phyloP scores from a whole-genome alignment of 176 grass and related monocot genomes.

The Bothriochloa decipiens region DNA sequence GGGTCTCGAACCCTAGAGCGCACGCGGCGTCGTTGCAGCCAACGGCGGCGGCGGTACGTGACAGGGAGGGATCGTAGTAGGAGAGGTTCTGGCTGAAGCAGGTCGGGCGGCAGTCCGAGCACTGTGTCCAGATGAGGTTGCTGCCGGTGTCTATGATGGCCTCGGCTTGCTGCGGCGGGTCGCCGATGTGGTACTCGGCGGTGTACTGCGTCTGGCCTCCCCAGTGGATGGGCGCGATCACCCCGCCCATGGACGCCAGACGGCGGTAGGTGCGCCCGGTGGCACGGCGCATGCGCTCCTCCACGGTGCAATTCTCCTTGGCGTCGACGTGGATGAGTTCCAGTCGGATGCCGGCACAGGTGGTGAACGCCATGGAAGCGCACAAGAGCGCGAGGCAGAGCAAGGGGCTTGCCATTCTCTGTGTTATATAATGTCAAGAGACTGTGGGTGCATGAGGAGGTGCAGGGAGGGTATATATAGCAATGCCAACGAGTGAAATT shows the following conservation, averaged over 20 bases:
- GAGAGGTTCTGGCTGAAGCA: constrained; percentile 4
- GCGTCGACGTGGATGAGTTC: constrained; percentile 35
- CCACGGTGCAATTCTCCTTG: neutral
- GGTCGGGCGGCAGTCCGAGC: neutral
- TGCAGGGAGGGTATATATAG: neutral
- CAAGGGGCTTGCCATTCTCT: neutral
- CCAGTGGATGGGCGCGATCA: neutral
- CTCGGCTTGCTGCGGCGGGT: neutral
- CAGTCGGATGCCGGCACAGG: neutral
- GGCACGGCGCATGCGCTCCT: constrained; percentile 14
- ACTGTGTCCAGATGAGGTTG: constrained; percentile 67
- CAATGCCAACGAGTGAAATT: neutral
- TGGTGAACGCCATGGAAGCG: neutral
- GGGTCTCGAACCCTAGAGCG: neutral
- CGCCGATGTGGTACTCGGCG: constrained; percentile 37
- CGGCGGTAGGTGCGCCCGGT: neutral
- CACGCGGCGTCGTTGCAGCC: neutral
- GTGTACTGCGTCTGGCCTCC: neutral
- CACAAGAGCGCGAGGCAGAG: neutral
- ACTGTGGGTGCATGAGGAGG: neutral
- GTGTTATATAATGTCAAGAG: neutral
- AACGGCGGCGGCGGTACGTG: neutral
- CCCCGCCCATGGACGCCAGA: neutral
- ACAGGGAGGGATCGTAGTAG: neutral
- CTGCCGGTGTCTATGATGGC: constrained; percentile 59